Evolutionary conservation across 331 rosid genomes (phyloP), one percentile per base, ranked within the genome.

Genomic region (Malus hybrid): DNA sequence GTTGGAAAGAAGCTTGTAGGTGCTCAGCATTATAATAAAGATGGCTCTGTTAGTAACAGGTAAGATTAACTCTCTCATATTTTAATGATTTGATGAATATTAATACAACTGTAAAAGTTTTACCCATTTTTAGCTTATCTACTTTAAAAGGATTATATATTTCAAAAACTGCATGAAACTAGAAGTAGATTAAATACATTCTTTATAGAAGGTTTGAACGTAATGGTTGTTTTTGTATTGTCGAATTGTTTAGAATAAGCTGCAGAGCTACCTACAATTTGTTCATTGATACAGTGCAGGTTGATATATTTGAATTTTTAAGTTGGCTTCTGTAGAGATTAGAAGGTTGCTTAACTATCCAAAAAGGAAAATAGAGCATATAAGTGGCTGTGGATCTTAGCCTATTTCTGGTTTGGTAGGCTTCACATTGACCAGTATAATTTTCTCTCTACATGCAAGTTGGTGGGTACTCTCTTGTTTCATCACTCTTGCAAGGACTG

Each of bases 1-100:
- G 97, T 90, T 65, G 97, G 99, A 66, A 95, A 92, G 82, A 95
- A 90, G 92, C 93, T 95, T 83, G 93, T 92, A 32, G 96, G 93
- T 46, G 96, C 93, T 58, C 99, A 88, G 74, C 97, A 95, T 84
- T 92, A 95, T 82, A 95, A 92, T 84, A 95, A 89, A 86, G 99
- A 95, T 57, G 99, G 99, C 80, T 87, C 96, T 70, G 84, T 92
- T 84, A 95, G 89, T 83, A 90, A 65, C 90, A 92, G 97, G 99
- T 83, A 88, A 87, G 97, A 73, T 75, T 65, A 10, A 30, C 20
- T 80, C 61, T 77, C 7, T 44, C 46, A 19, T n/a, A 10, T 61
- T 13, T n/a, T 3, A 42, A 39, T 5, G 13, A 14, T 42, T 42
- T 30, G 57, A 67, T 63, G 68, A 8, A 34, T 33, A 44, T 22